Evolutionary conservation across 1,139 yeast species (phyloP).

Genomic region (Pichia sp.): DNA sequence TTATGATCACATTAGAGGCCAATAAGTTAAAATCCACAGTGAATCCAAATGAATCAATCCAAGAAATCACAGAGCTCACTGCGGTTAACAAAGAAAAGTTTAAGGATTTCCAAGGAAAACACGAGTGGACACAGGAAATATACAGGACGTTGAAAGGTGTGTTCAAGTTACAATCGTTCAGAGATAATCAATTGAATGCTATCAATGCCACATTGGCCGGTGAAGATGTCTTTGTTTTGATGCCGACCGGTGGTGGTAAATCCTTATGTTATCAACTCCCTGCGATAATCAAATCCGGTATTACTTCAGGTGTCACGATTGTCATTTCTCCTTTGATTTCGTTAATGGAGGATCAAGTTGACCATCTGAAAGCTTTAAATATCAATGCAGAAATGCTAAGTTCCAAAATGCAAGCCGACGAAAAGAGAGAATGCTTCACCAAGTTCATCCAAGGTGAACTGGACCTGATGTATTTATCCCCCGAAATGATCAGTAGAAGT

Average conservation of each 20-base stretch:
- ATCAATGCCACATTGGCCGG: slow-evolving; percentile 79
- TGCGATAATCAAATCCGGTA: slow-evolving; percentile 75
- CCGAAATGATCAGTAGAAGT: slow-evolving; percentile 90
- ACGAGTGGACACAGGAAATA: slow-evolving; percentile 70
- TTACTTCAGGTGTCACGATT: slow-evolving; percentile 78
- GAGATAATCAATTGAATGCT: slow-evolving; percentile 87
- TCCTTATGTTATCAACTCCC: slow-evolving; percentile 96
- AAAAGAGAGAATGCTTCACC: slow-evolving; percentile 62
- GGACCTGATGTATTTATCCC: slow-evolving; percentile 84
- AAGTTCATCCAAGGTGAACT: slow-evolving; percentile 63
- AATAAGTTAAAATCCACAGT: neutral
- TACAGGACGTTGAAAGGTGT: slow-evolving; percentile 50
- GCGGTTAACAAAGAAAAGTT: slow-evolving; percentile 27
- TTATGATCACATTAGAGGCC: slow-evolving; percentile 20
- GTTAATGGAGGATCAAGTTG: slow-evolving; percentile 96
- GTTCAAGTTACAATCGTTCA: slow-evolving; percentile 66
- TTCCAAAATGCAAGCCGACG: slow-evolving; percentile 67
- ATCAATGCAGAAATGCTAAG: slow-evolving; percentile 88
- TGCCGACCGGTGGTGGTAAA: slow-evolving; percentile 99
- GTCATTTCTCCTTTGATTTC: slow-evolving; percentile 96
- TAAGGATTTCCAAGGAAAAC: slow-evolving; percentile 30
- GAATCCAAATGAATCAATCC: neutral
- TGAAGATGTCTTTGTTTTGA: slow-evolving; percentile 86
- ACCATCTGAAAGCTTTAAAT: slow-evolving; percentile 63
- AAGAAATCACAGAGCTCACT: slow-evolving; percentile 27